Conservation (phyloP, 1,284 basidiomycete genomes). For the Violaceomyces palustris region DNA sequence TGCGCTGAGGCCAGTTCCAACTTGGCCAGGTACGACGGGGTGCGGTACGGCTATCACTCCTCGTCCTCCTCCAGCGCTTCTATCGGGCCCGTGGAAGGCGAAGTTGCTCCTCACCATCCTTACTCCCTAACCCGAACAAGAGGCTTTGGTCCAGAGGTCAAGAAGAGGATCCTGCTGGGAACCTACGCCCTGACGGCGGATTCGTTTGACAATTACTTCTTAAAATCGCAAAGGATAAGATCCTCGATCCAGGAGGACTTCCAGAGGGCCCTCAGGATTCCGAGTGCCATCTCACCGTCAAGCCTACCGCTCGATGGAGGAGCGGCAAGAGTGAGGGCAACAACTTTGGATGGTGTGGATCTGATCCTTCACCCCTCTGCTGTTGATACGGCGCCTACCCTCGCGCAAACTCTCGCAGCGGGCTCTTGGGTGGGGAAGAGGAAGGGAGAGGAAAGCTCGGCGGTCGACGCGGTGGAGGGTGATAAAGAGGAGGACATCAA, state of each 20-base stretch:
- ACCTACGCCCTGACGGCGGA: conserved; percentile 87
- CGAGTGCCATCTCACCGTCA: too few relatives aligned
- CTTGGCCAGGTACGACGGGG: conserved; percentile 82
- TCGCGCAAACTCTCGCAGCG: conserved; percentile 4
- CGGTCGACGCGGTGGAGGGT: too few relatives aligned
- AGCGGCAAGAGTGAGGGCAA: too few relatives aligned
- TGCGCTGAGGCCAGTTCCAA: conserved; percentile 92
- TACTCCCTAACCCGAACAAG: conserved; percentile 56
- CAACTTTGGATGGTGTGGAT: conserved; percentile 67
- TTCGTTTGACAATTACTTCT: conserved; percentile 92
- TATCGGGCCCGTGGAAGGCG: conserved; percentile 1
- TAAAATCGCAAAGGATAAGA: conserved; percentile 81
- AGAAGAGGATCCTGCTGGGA: conserved; percentile 81
- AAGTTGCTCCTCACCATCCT: conserved; percentile 6
- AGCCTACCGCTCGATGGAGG: too few relatives aligned
- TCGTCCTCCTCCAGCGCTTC: conserved; percentile 2
- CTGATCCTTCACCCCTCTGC: conserved; percentile 68
- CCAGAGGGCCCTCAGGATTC: conserved; percentile 63
- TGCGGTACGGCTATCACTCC: conserved; percentile 58
- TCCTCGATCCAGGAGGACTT: conserved; percentile 70
- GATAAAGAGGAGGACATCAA: background rate
- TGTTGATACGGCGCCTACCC: conserved; percentile 37
- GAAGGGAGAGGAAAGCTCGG: background rate
- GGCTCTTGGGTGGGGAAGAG: conserved; percentile 4
- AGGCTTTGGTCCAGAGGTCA: conserved; percentile 78